Evolutionary conservation across 192 early-diverging fungal genomes (phyloP), one percentile per base, ranked within the genome.

Genomic region (Chytriomyces sp.): DNA sequence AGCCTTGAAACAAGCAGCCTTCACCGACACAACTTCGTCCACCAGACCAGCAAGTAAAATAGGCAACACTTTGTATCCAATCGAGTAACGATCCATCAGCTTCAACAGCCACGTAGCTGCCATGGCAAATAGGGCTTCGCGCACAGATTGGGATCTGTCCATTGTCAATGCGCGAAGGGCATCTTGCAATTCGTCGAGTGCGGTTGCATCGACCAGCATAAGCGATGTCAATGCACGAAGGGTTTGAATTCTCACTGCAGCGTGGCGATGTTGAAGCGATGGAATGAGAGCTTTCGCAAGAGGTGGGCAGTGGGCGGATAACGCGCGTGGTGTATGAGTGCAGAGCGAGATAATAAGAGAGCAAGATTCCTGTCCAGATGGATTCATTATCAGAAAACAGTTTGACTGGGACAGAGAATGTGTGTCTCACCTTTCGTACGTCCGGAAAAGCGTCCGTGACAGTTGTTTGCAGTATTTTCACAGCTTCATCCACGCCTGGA

Each of bases 361-460:
- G 64, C 81, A 86, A 3, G 87, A 81, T 79, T 89, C 86, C 86
- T 88, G 66, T 16, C 60, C 35, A 20, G 57, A n/a, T n/a, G 13
- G 13, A 35, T n/a, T 35, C 67, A 68, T 6, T 18, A 3, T 44
- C n/a, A 24, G 64, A 53, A 16, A 16, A n/a, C 61, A 43, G n/a
- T 28, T 18, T 0, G 44, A 46, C 23, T 18, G 26, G 18, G 24
- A 6, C 10, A 23, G 50, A n/a, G 43, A 61, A 45, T 16, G 49
- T 2, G 43, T 28, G 11, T n/a, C 1, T 18, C 45, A 88, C 86
- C 82, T 90, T 90, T 64, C 81, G 81, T 23, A 90, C 82, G 23
- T 90, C 87, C 18, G 86, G 87, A 69, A 82, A 90, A 6, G 86
- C 74, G 68, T 90, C 89, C 7, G 23, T 57, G 16, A 89, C 45